Evolutionary conservation across 768 basidiomycete genomes (phyloP).

Genomic region (Melanogaster broomeanus): DNA sequence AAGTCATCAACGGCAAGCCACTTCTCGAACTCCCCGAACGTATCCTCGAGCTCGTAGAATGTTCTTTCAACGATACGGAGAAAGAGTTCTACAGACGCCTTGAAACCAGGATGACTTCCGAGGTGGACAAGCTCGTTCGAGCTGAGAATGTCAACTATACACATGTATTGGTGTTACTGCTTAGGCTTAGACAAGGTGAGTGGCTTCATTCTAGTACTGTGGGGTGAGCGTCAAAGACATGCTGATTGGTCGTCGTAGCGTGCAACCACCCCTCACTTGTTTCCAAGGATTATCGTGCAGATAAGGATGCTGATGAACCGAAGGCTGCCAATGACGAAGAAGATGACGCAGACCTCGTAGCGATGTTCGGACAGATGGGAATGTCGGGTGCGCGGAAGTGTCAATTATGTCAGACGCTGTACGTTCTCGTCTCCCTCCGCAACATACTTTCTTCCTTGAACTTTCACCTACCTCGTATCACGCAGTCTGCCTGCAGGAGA

Average conservation of each 20-base stretch:
- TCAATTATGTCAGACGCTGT: constrained; percentile 76
- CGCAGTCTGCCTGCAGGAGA: constrained; percentile 15
- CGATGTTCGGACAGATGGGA: constrained; percentile 68
- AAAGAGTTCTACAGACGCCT: constrained; percentile 75
- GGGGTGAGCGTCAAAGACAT: not conserved
- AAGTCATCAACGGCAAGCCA: constrained; percentile 73
- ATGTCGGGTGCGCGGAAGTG: constrained; percentile 66
- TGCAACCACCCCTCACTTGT: constrained; percentile 90
- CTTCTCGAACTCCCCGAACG: constrained; percentile 81
- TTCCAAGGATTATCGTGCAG: constrained; percentile 70
- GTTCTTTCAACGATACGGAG: constrained; percentile 78
- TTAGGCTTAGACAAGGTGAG: constrained; percentile 88
- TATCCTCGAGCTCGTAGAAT: constrained; percentile 68
- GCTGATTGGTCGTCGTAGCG: constrained; percentile 45
- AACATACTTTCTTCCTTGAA: not conserved
- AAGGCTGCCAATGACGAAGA: constrained; percentile 53
- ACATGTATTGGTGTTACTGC: constrained; percentile 65
- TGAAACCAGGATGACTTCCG: constrained; percentile 63
- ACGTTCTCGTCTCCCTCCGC: constrained; percentile 27
- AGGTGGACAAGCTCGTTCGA: constrained; percentile 67
- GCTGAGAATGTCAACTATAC: constrained; percentile 62
- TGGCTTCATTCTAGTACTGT: not conserved
- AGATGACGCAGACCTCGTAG: constrained; percentile 67
- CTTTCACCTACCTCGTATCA: constrained; percentile 25
- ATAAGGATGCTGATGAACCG: constrained; percentile 76